Percentiles rank a stretch among this genome's conserved stretches.
Evolutionary conservation across 345 rosid genomes (phyloP).

Genomic region (Raphanus sativus): DNA sequence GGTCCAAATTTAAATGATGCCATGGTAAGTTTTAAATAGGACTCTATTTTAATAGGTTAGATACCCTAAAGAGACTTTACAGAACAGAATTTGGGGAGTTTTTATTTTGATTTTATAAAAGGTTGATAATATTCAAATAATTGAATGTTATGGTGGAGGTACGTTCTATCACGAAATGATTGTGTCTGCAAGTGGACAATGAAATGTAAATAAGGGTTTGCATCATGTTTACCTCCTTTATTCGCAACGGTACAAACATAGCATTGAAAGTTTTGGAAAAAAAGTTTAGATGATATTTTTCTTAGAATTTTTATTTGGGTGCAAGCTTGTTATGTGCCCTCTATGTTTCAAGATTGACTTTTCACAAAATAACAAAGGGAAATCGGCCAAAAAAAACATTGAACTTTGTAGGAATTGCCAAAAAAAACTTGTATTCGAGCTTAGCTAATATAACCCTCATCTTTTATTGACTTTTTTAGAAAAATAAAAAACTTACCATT

Average conservation of each 20-base stretch:
- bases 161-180: conserved; percentile 66
- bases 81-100: neutral
- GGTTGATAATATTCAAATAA: conserved; percentile 14
- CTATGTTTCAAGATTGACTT: neutral
- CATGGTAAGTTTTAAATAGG: no score
- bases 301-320: neutral
- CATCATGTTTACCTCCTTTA: conserved; percentile 18
- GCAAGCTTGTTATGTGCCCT: neutral
- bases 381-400: no score
- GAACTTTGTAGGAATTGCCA: no score
- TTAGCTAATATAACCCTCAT: no score
- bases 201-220: conserved; percentile 38
- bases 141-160: conserved; percentile 29
- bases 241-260: conserved; percentile 33
- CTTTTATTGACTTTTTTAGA: no score
- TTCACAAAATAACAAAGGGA: neutral
- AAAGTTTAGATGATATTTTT: neutral
- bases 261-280: conserved; percentile 27
- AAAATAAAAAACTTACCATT: no score
- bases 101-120: conserved; percentile 11
- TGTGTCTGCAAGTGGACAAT: conserved; percentile 64
- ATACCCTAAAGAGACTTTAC: neutral
- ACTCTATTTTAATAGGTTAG: no score
- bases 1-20: no score
- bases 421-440: no score